Base-by-base conservation (phyloP, 2,329 filamentous ascomycete genomes). In the Trichoderma lentiforme region DNA sequence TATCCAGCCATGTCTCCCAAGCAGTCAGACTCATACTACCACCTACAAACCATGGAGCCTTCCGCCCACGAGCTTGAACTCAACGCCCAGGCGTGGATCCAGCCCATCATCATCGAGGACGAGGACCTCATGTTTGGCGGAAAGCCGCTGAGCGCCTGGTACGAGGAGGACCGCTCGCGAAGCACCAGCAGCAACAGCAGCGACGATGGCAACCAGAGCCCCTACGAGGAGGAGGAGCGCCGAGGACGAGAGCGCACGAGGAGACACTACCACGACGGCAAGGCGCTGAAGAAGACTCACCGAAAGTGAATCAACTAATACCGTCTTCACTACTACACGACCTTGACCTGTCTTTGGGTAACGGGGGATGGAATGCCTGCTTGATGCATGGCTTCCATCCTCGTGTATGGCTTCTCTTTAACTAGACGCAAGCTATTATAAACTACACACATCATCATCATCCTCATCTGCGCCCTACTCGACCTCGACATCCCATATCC, bases 41-140 rank as follows among this genome's bases (percentile, higher is more conserved):
- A 82, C 71, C 73, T 79, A 18, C 76, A 76, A 74, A 74, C 78
- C 56, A 74, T 80, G 71, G 80, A 82, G 73, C 71, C 80, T 39
- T 76, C 78, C 56, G 77, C 79, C 11, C 73, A 76, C 58, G 79
- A 83, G 74, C 75, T 82, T 73, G 81, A 83, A 71, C 74, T 76
- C 72, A 72, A 75, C 70, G 76, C 79, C 56, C 78, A 81, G 72
- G 73, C 80, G 60, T 89, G 87, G 87, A 84, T 87, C 74, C 83
- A 85, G 69, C 84, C 86, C 39, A 89, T 86, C 36, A 89, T 86
- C 63, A 90, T 90, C 75, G 87, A 90, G 71, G 88, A 90, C 76
- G 87, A 89, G 71, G 88, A 90, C 74, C 82, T 90, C 47, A 89
- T 84, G 78, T 90, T 89, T 75, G 87, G 87, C 71, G 88, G 88